These are phyloP conservation scores for Epichloe brachyelytri DNA, from an alignment of 2,329 filamentous ascomycete species.

Conservation along the genomic window DNA sequence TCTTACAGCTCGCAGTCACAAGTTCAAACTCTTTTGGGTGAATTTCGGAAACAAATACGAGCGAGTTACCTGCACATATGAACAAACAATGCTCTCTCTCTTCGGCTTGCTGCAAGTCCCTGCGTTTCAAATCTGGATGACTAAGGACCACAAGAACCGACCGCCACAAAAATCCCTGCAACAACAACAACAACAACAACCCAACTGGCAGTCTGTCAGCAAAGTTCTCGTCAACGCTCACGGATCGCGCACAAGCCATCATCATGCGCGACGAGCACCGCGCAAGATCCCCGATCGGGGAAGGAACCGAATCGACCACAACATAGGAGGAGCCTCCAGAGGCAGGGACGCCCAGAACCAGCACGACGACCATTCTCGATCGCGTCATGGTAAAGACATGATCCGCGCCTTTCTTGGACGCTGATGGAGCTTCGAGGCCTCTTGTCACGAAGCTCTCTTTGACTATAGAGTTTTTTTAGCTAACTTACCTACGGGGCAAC, in stretches of 20 bases:
- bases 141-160: neutral
- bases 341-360: constrained; percentile 10
- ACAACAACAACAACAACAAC: too few relatives aligned
- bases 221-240: neutral
- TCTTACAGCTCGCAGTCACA: too few relatives aligned
- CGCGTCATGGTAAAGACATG: constrained; percentile 37
- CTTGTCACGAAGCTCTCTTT: constrained; percentile 1
- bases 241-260: constrained; percentile 5
- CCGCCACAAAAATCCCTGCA: too few relatives aligned
- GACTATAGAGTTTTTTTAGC: constrained; percentile 19
- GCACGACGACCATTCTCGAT: constrained; percentile 30
- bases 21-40: too few relatives aligned
- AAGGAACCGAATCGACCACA: constrained; percentile 7
- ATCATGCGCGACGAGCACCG: constrained; percentile 33
- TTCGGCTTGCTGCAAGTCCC: too few relatives aligned
- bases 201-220: neutral
- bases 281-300: constrained; percentile 18
- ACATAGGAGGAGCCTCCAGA: constrained; percentile 7
- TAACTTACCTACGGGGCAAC: constrained; percentile 33
- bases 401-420: constrained; percentile 19
- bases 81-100: too few relatives aligned
- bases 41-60: too few relatives aligned
- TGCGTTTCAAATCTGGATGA: neutral
- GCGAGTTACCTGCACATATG: too few relatives aligned
- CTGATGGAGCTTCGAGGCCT: constrained; percentile 7